Conservation (phyloP, 1,139 yeast genomes). For the Blastobotrys indianensis region DNA sequence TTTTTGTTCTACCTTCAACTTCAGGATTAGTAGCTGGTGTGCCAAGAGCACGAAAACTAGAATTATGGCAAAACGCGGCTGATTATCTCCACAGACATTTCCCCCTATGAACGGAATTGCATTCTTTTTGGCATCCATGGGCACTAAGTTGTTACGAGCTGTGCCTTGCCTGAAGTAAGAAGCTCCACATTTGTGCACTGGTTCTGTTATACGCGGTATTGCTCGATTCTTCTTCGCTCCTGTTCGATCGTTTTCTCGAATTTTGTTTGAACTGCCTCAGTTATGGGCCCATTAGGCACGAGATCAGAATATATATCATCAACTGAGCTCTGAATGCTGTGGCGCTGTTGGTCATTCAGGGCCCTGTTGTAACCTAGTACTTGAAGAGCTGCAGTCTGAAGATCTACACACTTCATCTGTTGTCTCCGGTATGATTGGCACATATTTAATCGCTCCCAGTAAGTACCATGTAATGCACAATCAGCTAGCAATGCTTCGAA, state of each 20-base stretch:
- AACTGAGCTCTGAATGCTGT: constrained; percentile 28
- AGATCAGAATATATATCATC: constrained; percentile 33
- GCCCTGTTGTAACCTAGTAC: constrained; percentile 32
- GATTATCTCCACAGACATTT: constrained; percentile 12
- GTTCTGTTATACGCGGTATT: constrained; percentile 3
- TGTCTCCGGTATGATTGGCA: constrained; percentile 18
- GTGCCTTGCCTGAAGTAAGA: too few species aligned
- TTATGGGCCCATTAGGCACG: constrained; percentile 27
- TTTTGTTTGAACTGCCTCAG: constrained; percentile 20
- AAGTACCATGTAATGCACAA: constrained; percentile 26
- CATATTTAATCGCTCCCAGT: constrained; percentile 24
- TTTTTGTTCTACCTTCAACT: constrained; percentile 67
- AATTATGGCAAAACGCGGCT: constrained; percentile 44
- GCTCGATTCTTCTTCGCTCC: constrained; percentile 11
- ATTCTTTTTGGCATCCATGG: neutral
- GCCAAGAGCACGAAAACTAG: constrained; percentile 42
- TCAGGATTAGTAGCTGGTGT: constrained; percentile 67
- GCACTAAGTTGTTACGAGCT: too few species aligned
- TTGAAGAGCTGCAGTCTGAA: constrained; percentile 33
- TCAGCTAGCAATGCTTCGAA: constrained; percentile 27
- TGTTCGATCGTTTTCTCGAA: constrained; percentile 21
- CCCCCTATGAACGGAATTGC: constrained; percentile 5
- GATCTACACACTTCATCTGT: constrained; percentile 28
- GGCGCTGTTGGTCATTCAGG: constrained; percentile 23
- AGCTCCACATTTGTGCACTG: too few species aligned